phyloP scores from a whole-genome alignment of 1,284 basidiomycete species.

The Cutaneotrichosporon sp. region DNA sequence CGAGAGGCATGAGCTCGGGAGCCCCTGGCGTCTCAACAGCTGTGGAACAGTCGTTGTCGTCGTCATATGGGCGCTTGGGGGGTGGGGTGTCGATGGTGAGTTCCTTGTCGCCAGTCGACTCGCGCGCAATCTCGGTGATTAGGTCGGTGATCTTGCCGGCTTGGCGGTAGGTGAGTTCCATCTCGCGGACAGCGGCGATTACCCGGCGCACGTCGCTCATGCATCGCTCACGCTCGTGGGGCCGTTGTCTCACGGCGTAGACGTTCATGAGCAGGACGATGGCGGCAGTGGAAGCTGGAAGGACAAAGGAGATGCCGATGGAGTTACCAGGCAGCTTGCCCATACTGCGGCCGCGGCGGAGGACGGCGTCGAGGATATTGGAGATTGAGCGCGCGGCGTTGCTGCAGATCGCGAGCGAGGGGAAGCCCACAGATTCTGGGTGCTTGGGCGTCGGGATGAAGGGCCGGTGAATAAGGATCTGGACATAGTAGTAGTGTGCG shows the following conservation, averaged over 20 bases:
- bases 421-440: slow-evolving; percentile 50
- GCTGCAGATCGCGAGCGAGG: slow-evolving; percentile 77
- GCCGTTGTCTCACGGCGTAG: slow-evolving; percentile 66
- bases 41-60: slow-evolving; percentile 2
- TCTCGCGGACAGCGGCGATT: slow-evolving; percentile 61
- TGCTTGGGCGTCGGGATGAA: slow-evolving; percentile 64
- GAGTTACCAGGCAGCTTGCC: slow-evolving; percentile 54
- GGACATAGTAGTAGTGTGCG: slow-evolving; percentile 63
- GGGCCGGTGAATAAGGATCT: slow-evolving; percentile 73
- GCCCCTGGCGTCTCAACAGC: slow-evolving; percentile 17
- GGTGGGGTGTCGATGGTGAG: slow-evolving; percentile 4
- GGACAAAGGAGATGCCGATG: slow-evolving; percentile 39
- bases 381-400: slow-evolving; percentile 77
- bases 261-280: slow-evolving; percentile 70
- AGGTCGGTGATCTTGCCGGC: slow-evolving; percentile 50
- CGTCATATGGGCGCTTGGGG: slow-evolving; percentile 21
- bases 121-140: slow-evolving; percentile 31
- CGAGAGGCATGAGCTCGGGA: slow-evolving; percentile 15
- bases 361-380: slow-evolving; percentile 63
- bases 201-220: slow-evolving; percentile 70
- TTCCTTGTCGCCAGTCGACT: slow-evolving; percentile 21
- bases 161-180: slow-evolving; percentile 58
- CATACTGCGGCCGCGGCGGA: slow-evolving; percentile 38
- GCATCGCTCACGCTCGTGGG: slow-evolving; percentile 62
- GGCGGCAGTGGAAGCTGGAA: slow-evolving; percentile 62